Evolutionary conservation across 2,329 filamentous ascomycete genomes (phyloP).

Genomic region (Pyrenochaeta sp.): DNA sequence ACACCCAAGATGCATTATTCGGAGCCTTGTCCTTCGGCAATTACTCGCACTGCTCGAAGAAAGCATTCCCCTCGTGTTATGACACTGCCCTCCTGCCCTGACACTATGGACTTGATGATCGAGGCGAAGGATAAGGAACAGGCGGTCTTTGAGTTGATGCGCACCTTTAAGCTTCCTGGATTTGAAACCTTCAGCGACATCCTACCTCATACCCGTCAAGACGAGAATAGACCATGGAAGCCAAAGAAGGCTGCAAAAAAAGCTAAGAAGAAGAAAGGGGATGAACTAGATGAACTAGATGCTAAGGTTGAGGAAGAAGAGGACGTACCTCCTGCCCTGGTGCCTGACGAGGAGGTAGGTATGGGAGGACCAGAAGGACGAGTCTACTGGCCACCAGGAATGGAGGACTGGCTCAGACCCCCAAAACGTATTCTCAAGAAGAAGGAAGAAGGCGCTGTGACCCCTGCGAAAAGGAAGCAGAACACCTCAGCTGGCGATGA

Average conservation of each 20-base stretch:
- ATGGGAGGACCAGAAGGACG: slow-evolving; percentile 86
- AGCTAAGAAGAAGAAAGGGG: slow-evolving; percentile 50
- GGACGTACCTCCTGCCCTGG: slow-evolving; percentile 42
- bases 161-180: slow-evolving; percentile 82
- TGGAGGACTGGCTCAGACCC: slow-evolving; percentile 89
- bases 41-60: slow-evolving; percentile 78
- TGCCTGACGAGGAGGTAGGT: slow-evolving; percentile 73
- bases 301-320: slow-evolving; percentile 52
- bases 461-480: slow-evolving; percentile 42
- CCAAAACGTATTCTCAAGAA: slow-evolving; percentile 73
- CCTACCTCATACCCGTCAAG: slow-evolving; percentile 75
- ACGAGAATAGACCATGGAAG: slow-evolving; percentile 69
- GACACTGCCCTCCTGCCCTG: slow-evolving; percentile 80
- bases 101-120: slow-evolving; percentile 96
- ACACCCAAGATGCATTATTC: slow-evolving; percentile 98
- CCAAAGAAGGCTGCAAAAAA: slow-evolving; percentile 55
- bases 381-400: slow-evolving; percentile 89
- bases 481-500: slow-evolving; percentile 31
- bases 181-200: slow-evolving; percentile 79
- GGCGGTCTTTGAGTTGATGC: slow-evolving; percentile 93
- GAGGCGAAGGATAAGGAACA: slow-evolving; percentile 99
- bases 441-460: slow-evolving; percentile 52
- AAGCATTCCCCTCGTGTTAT: slow-evolving; percentile 85
- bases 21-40: slow-evolving; percentile 76
- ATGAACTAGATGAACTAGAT: slow-evolving; percentile 48